Percentiles rank a stretch among this genome's conserved stretches.
These are phyloP conservation scores for Bipolaris cookei DNA, from an alignment of 2,329 filamentous ascomycete species.

Conservation along the genomic window DNA sequence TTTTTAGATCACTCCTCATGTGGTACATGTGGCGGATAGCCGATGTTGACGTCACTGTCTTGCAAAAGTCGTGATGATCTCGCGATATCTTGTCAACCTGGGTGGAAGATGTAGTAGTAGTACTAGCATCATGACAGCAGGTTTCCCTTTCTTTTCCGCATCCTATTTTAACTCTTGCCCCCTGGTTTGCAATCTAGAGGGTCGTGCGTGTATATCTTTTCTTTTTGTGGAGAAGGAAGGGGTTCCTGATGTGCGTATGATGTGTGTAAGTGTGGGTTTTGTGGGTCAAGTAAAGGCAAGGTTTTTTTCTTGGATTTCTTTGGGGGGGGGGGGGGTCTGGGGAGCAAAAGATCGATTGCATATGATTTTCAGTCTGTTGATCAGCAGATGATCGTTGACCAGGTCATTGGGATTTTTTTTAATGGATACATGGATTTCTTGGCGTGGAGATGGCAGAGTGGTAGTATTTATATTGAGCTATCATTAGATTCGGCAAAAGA, in stretches of 20 bases:
- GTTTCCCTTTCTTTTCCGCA: background rate
- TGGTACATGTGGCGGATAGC: slow-evolving; percentile 97
- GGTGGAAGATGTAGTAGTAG: background rate
- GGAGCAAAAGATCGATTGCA: background rate
- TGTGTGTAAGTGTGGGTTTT: background rate
- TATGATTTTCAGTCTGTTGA: background rate
- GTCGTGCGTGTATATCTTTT: background rate
- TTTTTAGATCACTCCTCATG: slow-evolving; percentile 81
- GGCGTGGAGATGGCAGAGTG: background rate
- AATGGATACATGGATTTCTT: background rate
- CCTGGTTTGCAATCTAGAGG: background rate
- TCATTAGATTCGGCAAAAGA: too few relatives aligned
- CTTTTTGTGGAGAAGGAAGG: background rate
- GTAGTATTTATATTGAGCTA: too few relatives aligned
- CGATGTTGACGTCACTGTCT: slow-evolving; percentile 71
- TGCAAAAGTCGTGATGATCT: slow-evolving; percentile 40
- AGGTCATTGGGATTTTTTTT: background rate
- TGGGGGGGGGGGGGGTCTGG: too few relatives aligned
- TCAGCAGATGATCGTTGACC: background rate
- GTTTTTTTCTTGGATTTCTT: background rate
- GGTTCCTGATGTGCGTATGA: background rate
- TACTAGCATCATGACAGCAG: background rate
- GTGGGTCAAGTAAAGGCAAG: background rate
- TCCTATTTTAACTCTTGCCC: too few relatives aligned
- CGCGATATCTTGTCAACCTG: too few relatives aligned